Evolutionary conservation across 208 protist genomes (phyloP).

Genomic region (Trypanosoma melophagium): DNA sequence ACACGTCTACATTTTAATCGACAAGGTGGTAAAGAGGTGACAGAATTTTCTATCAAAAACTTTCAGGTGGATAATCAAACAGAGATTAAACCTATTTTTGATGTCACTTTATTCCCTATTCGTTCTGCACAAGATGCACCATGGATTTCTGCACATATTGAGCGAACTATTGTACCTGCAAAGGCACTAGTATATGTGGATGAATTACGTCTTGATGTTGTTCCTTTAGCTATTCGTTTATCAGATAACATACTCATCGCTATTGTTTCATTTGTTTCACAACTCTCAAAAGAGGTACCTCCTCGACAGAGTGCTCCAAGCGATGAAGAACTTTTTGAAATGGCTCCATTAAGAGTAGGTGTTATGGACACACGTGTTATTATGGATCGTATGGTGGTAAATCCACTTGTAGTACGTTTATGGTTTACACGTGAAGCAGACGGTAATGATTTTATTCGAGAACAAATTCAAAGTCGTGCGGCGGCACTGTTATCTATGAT

Average conservation of each 20-base stretch:
- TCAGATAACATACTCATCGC: constrained; percentile 78
- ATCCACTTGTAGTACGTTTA: constrained; percentile 79
- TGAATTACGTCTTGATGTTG: constrained; percentile 76
- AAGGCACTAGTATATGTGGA: constrained; percentile 65
- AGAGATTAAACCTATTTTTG: constrained; percentile 73
- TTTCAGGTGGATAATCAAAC: constrained; percentile 90
- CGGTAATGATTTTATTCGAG: constrained; percentile 78
- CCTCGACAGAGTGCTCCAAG: constrained; percentile 33
- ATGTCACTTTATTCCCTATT: constrained; percentile 69
- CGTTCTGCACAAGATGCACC: constrained; percentile 34
- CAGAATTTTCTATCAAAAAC: constrained; percentile 71
- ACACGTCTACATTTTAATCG: constrained; percentile 63
- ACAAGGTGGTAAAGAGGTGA: constrained; percentile 40
- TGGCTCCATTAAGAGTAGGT: constrained; percentile 55
- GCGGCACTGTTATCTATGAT: constrained; percentile 86
- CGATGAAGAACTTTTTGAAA: constrained; percentile 39
- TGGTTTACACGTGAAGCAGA: constrained; percentile 80
- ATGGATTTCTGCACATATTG: constrained; percentile 56
- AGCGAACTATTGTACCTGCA: constrained; percentile 53
- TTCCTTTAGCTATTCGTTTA: constrained; percentile 72
- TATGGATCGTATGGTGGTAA: constrained; percentile 84
- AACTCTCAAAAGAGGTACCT: constrained; percentile 17
- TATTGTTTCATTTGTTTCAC: constrained; percentile 40
- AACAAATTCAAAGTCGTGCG: constrained; percentile 59
- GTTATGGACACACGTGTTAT: constrained; percentile 64